Percentiles rank a stretch among this genome's conserved stretches.
Conservation (phyloP, 2,329 filamentous ascomycete genomes). For the Chaetomium sp. region DNA sequence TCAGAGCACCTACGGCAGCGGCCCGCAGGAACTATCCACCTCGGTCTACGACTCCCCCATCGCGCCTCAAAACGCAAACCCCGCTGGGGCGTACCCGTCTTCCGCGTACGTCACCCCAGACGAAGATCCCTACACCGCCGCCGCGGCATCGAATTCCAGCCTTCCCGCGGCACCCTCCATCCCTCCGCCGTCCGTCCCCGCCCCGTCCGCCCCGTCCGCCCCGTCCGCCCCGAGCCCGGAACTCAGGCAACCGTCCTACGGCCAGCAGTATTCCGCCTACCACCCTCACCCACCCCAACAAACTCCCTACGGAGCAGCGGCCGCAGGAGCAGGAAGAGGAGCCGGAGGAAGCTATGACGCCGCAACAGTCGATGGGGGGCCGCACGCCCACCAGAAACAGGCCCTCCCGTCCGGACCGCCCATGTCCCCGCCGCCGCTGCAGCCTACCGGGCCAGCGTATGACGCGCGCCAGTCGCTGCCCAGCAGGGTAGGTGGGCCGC, state of each 20-base stretch:
- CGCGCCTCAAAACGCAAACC: slow-evolving; percentile 52
- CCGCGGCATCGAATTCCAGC: slow-evolving; percentile 37
- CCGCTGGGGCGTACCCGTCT: slow-evolving; percentile 48
- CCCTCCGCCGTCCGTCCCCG: slow-evolving; percentile 36
- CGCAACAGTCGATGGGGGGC: neutral
- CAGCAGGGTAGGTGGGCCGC: slow-evolving; percentile 38
- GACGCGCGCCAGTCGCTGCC: slow-evolving; percentile 55
- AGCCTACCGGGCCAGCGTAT: slow-evolving; percentile 49
- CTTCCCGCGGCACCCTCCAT: slow-evolving; percentile 36
- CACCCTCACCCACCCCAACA: slow-evolving; percentile 25
- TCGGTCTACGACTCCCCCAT: slow-evolving; percentile 77
- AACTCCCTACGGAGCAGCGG: neutral
- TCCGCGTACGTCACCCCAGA: slow-evolving; percentile 49
- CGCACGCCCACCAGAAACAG: no score
- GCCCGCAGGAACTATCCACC: slow-evolving; percentile 74
- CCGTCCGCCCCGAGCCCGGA: slow-evolving; percentile 36
- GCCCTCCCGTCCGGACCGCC: slow-evolving; percentile 28
- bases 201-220: slow-evolving; percentile 40
- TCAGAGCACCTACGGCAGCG: slow-evolving; percentile 67
- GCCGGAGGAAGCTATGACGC: neutral
- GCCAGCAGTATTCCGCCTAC: slow-evolving; percentile 46
- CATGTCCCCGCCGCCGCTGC: slow-evolving; percentile 48
- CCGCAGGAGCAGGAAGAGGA: neutral
- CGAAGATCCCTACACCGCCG: slow-evolving; percentile 47
- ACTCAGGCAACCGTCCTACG: slow-evolving; percentile 44